Base-by-base conservation (phyloP, 805 yeast genomes). In the Sungouiozyma intestinalis region DNA sequence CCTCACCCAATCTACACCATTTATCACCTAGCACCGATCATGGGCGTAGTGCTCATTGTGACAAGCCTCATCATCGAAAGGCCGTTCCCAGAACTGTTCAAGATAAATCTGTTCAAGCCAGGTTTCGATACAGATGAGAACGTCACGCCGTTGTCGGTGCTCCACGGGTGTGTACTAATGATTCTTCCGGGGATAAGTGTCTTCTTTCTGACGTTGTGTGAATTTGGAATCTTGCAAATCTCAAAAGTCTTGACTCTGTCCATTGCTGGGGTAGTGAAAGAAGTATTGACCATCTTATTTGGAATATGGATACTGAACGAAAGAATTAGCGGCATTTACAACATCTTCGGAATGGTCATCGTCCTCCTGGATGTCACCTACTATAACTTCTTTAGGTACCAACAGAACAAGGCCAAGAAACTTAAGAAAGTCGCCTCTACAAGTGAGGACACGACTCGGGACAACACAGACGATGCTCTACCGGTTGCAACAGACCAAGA, bases 231-330 rank as follows among this genome's bases (percentile, higher is more conserved):
- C 6, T 70, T 92, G 40, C 81, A 83, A 42, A 76, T 80, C 35
- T 84, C 96, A 0, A 83, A 85, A 43, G 86, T 92, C 13, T 69
- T 88, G 36, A 88, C 98, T 0, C 64, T 92, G 24, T 80, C 94
- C 4, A 76, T 92, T 35, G 94, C 94, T 0, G 98, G 98, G 1
- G 84, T 92, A 15, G 84, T 90, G 59, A 92, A 92, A 58, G 98
- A 92, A 60, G 68, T 92, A 14, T 66, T 88, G 38, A 92, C 98
- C 0, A 86, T 92, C 33, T 52, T 74, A 27, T 71, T 81, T 1
- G 77, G 90, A 44, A 63, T 73, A 27, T 48, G 85, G 4, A 69
- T 88, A 2, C 85, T 86, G 60, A 81, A 81, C 34, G 98, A 92
- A 60, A 60, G 62, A 33, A 67, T 92, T 40, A 55, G 49, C 19